Conservation (phyloP, 1,139 yeast genomes). For the Yamadazyma mexicana region DNA sequence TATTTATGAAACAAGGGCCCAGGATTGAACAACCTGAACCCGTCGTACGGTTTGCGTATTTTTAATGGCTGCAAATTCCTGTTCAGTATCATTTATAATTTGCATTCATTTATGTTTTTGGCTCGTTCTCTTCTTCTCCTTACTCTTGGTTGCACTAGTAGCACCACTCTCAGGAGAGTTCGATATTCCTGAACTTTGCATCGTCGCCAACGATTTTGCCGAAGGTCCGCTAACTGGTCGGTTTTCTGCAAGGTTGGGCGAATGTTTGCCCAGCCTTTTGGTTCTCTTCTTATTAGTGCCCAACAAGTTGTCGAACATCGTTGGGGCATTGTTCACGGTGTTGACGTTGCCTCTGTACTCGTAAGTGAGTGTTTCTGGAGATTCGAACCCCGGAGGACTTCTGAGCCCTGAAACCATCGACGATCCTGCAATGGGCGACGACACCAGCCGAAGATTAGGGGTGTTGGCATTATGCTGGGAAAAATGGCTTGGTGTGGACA, state of each 20-base stretch:
- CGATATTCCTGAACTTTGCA: neutral
- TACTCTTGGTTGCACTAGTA: neutral
- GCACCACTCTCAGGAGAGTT: neutral
- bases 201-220: neutral
- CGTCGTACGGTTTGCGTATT: no score
- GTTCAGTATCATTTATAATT: no score
- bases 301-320: conserved; percentile 29
- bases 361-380: neutral
- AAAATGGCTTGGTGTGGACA: neutral
- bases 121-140: conserved; percentile 4
- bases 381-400: neutral
- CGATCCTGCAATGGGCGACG: neutral
- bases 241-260: conserved; percentile 7
- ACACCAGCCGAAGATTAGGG: neutral
- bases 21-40: no score
- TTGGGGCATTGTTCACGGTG: conserved; percentile 8
- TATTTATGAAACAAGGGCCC: no score
- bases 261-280: conserved; percentile 17
- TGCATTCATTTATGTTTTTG: neutral
- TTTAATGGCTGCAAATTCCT: no score
- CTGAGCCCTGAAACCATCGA: neutral
- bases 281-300: conserved; percentile 27
- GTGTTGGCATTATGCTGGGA: neutral
- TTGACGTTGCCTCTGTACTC: neutral
- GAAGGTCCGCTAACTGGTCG: neutral